Percentiles rank a stretch among this genome's conserved stretches.
These are phyloP conservation scores for Handroanthus guayacan DNA, from an alignment of 257 asterid species.

Conservation along the genomic window DNA sequence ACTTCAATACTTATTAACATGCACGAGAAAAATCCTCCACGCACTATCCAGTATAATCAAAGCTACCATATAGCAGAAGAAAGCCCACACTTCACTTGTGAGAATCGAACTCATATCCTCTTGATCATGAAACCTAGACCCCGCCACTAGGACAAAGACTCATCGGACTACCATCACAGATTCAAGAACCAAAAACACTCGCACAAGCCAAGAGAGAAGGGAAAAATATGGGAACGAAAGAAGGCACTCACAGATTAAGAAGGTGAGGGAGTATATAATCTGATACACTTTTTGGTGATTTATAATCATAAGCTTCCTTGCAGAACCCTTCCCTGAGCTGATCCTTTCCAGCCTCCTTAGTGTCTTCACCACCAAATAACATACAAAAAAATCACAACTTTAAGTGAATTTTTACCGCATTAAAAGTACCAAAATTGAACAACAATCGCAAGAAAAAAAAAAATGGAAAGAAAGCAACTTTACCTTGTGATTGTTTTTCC, in stretches of 20 bases:
- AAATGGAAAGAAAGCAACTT: background rate
- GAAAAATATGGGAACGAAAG: background rate
- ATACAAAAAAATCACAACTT: background rate
- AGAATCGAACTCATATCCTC: too few species aligned
- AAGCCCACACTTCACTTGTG: too few species aligned
- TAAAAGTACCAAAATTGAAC: background rate
- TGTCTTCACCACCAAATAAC: slow-evolving; percentile 38
- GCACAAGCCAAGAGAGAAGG: background rate
- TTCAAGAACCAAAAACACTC: background rate
- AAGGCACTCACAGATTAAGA: slow-evolving; percentile 63
- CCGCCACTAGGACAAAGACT: too few species aligned
- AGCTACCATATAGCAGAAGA: too few species aligned
- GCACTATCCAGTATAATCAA: too few species aligned
- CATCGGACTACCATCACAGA: too few species aligned
- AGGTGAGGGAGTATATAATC: slow-evolving; percentile 72
- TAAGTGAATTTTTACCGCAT: slow-evolving; percentile 7
- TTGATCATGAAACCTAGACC: too few species aligned
- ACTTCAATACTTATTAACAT: too few species aligned
- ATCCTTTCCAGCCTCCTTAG: slow-evolving; percentile 42
- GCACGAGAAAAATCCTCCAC: too few species aligned
- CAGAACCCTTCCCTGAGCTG: slow-evolving; percentile 46
- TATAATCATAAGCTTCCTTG: slow-evolving; percentile 48
- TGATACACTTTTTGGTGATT: slow-evolving; percentile 41
- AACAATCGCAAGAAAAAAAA: slow-evolving; percentile 1
- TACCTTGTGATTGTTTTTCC: slow-evolving; percentile 56